Base-by-base conservation (phyloP, 2,329 filamentous ascomycete genomes). In the Aspergillus calidoustus region DNA sequence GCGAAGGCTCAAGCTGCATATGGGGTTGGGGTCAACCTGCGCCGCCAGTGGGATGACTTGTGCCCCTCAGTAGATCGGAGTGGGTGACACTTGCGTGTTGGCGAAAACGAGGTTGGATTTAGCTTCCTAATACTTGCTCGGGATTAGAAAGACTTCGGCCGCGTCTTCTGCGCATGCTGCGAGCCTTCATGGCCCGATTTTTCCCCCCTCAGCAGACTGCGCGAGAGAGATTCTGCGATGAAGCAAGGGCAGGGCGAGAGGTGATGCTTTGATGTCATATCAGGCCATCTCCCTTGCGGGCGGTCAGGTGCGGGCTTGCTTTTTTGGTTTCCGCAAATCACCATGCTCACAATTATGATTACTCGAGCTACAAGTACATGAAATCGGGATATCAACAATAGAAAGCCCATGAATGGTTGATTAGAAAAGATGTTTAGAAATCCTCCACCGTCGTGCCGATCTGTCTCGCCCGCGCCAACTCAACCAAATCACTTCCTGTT, bases 401-500 rank as follows among this genome's bases (percentile, higher is more conserved):
- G 9, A 38, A 52, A 51, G 6, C 11, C 15, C 41, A 41, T 58
- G 48, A 46, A 52, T 58, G 55, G 55, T 30, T 22, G n/a, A n/a
- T 11, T 8, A 50, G 41, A 23, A 57, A 43, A 54, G 22, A 51
- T 43, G 38, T 48, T 46, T 65, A 81, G 64, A 81, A 82, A 22
- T 81, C 78, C 59, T 77, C 74, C 63, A 82, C 71, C 3, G 71
- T 75, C 7, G 76, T 79, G n/a, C 88, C 88, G 34, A 90, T 72
- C 0, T 81, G 81, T 62, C 80, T 82, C 61, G 81, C 79, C 64
- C 83, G 81, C 11, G 87, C 87, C 69, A 89, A 72, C 28, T 77
- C 72, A 6, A 89, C 79, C 60, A 90, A 67, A 67, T 87, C 83
- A 30, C 79, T 79, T 0, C 87, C 88, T 6, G 89, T 85, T 3